phyloP scores from a whole-genome alignment of 2,329 filamentous ascomycete species.

The Colletotrichum incanum region DNA sequence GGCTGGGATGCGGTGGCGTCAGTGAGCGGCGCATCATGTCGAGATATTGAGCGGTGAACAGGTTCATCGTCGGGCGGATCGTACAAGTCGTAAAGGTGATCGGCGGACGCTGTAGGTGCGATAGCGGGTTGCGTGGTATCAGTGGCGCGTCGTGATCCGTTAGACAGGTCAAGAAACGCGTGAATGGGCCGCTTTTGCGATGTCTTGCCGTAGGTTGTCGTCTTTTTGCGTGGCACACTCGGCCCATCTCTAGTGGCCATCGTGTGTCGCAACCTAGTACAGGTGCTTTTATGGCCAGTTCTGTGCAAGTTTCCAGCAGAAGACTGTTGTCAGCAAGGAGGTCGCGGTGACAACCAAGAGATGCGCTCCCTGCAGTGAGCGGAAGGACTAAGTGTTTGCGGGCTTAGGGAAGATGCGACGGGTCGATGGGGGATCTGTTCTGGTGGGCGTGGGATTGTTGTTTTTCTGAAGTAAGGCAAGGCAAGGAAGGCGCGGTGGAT shows the following conservation, averaged over 20 bases:
- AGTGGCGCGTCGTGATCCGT: constrained; percentile 16
- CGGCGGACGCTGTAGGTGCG: constrained; percentile 7
- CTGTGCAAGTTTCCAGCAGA: neutral
- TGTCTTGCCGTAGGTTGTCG: constrained; percentile 44
- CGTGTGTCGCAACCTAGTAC: neutral
- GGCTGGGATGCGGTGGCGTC: constrained; percentile 2
- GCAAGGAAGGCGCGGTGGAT: neutral
- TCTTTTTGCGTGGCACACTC: constrained; percentile 36
- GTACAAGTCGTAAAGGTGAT: constrained; percentile 26
- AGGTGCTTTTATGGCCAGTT: neutral
- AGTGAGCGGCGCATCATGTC: constrained; percentile 12
- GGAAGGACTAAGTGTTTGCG: neutral
- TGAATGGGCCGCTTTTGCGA: constrained; percentile 41
- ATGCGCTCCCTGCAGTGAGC: constrained; percentile 1
- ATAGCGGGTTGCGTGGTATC: constrained; percentile 1
- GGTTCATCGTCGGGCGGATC: constrained; percentile 32
- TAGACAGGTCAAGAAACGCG: constrained; percentile 38
- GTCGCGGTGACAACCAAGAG: neutral
- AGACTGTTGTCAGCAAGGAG: neutral
- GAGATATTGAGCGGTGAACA: neutral
- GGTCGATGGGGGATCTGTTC: neutral
- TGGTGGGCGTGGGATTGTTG: constrained; percentile 14
- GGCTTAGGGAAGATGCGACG: neutral
- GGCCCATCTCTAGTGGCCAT: constrained; percentile 42
- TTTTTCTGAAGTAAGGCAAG: constrained; percentile 2